Evolutionary conservation across 2,329 filamentous ascomycete species (phyloP), one percentile per base, ranked within the genome.

Genomic region (Aspergillus awamori): DNA sequence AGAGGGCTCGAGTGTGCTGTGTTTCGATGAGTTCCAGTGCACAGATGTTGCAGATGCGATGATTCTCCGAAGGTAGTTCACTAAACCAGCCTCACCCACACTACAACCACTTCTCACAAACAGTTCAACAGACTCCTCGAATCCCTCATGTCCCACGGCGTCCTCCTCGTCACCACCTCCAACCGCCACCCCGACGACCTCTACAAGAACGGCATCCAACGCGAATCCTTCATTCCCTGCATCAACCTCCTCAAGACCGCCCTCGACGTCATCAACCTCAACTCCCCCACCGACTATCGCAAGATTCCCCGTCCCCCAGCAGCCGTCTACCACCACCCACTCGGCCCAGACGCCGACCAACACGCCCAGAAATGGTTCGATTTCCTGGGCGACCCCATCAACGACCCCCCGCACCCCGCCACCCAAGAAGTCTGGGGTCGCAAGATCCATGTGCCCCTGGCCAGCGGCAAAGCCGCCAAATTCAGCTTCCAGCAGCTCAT

Each of bases 21-120:
- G 95, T 77, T 99, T 99, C 74, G 95, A 99, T 77, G 95, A 99
- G 80, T 99, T 99, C 73, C 95, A 99, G 75, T 97, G 93, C 74
- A 99, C 95, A 41, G 95, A 99, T 78, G 94, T 99, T 33, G 95
- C 95, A 15, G 94, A 98, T 80, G 95, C 95, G 69, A 99, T 99
- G 95, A 99, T 99, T 69, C 76, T 99, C 68, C 86, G 95, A 69
- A 85, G 91, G 83, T 88, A 30, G 4, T 11, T 20, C 8, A 3
- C 26, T 7, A 6, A 6, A 4, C 47, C 15, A 28, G 26, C n/a
- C 26, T 30, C 47, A 30, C 8, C 47, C 8, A 76, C 53, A 76
- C 13, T 10, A 15, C 11, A 17, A 20, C 30, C n/a, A 5, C 38
- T 11, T 5, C 15, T 26, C 43, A 8, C 11, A n/a, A 7, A 15